Evolutionary conservation across 106 monocot species (phyloP), one percentile per base, ranked within the genome.

Genomic region (Dendrobium huoshanense): DNA sequence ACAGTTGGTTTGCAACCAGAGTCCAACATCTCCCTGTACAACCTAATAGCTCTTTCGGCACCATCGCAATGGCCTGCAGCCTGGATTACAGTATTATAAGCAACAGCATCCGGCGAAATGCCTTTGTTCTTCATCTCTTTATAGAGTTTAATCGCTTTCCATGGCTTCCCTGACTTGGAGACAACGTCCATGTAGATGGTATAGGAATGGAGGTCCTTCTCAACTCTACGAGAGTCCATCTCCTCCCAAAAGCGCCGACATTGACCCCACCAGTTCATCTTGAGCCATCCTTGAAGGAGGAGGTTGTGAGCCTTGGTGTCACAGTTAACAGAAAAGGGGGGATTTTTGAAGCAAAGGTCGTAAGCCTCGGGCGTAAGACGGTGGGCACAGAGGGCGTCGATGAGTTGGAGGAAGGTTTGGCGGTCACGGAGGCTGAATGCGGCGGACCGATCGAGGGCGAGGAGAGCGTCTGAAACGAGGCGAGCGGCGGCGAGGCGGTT

Each of bases 351-450:
- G 85, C 81, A 89, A 11, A 99, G 85, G 3, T 87, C 78, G 22
- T 87, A 88, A 27, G 91, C 98, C 18, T 92, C 92, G 78, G 85
- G 41, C 37, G 83, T 92, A 74, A 83, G 90, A 27, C 89, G 72
- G 77, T 86, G 87, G 44, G 92, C 92, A 85, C 96, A 96, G 41
- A 96, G 83, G 54, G 96, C 85, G 79, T 96, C 94, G 77, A 96
- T 43, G 65, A 96, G 88, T 74, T 83, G 79, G 83, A 83, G 83
- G 83, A 86, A 96, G 65, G 84, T 79, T n/a, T 75, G 19, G 37
- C 20, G 80, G 42, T 87, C 87, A 17, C 41, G 49, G 78, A 91
- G 80, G 31, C 54, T 44, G 86, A 79, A 82, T n/a, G 81, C 70
- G 61, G 85, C 73, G 80, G 84, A 81, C 40, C 85, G 84, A 68